Base-by-base conservation (phyloP, 768 basidiomycete species). In the Phallus indusiatus region DNA sequence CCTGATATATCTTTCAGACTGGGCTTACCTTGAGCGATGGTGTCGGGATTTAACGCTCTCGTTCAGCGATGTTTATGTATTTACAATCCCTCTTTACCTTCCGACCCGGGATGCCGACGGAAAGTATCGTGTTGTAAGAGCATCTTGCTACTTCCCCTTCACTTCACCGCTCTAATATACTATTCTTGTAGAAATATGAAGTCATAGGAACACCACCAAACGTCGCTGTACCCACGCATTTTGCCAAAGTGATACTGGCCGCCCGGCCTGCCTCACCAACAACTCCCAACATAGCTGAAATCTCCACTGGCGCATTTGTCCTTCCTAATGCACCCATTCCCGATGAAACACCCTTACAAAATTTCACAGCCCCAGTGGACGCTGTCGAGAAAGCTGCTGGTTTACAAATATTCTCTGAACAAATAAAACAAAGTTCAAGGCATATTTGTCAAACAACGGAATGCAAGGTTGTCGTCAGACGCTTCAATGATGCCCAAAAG, bases 1-100 rank as follows among this genome's bases (percentile, higher is more conserved):
- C 2, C 2, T 28, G 28, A 7, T 28, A 28, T 28, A 28, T 28
- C 28, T 28, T 28, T 28, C 64, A 96, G 94, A 97, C 69, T 98
- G 94, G 94, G 94, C 93, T 10, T 96, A 94, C 70, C 72, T 95
- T 16, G 92, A 96, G 71, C 87, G 96, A 65, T 99, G 94, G 87
- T 97, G 94, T 70, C 80, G 96, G 47, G 80, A 85, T 10, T 78
- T 98, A 53, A 97, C 95, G 0, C 78, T 75, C n/a, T 80, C 77
- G 28, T 99, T 96, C 70, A 74, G 88, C 47, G 94, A 99, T 67
- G 96, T 99, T 53, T 99, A 94, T 71, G 85, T 98, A 51, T 99
- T 99, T 74, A 99, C 96, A 2, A 80, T 99, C 17, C 96, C 96
- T 0, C 76, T 99, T n/a, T 99, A 98, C 73, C 81, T 97, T 1